Conservation (phyloP, 1,139 yeast genomes). For the Magnusiomyces sp. region DNA sequence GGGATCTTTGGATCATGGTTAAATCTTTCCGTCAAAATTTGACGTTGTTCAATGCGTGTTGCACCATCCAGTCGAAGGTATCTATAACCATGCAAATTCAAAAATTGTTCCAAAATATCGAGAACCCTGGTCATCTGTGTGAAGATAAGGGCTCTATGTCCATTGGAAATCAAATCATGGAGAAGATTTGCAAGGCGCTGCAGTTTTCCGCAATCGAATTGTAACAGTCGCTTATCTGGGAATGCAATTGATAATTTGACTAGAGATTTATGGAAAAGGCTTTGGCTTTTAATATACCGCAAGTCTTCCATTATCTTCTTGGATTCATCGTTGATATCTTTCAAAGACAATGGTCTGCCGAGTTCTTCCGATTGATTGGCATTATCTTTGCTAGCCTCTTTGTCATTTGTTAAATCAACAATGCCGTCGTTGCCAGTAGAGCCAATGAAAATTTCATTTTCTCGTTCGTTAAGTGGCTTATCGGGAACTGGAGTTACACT, state of each 20-base stretch:
- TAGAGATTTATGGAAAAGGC: constrained; percentile 75
- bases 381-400: not conserved
- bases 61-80: constrained; percentile 97
- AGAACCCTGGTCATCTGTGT: constrained; percentile 97
- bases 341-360: constrained; percentile 1
- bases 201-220: constrained; percentile 94
- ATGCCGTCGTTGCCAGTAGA: constrained; percentile 1
- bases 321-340: constrained; percentile 2
- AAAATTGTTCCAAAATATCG: constrained; percentile 85
- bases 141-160: constrained; percentile 90
- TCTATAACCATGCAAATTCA: constrained; percentile 89
- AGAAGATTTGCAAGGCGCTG: constrained; percentile 72
- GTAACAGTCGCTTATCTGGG: constrained; percentile 86
- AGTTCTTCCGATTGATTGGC: constrained; percentile 4
- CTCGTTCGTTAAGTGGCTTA: not conserved
- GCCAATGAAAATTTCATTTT: not conserved
- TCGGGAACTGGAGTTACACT: not conserved
- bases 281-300: constrained; percentile 10
- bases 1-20: constrained; percentile 81
- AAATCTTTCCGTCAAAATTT: constrained; percentile 83
- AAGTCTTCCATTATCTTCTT: constrained; percentile 29
- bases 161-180: constrained; percentile 70
- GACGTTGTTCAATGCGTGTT: constrained; percentile 94
- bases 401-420: not conserved
- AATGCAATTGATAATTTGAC: constrained; percentile 86